Percentiles rank a stretch among this genome's conserved stretches.
phyloP scores from a whole-genome alignment of 345 rosid species.

The Eucalyptus curtisii region DNA sequence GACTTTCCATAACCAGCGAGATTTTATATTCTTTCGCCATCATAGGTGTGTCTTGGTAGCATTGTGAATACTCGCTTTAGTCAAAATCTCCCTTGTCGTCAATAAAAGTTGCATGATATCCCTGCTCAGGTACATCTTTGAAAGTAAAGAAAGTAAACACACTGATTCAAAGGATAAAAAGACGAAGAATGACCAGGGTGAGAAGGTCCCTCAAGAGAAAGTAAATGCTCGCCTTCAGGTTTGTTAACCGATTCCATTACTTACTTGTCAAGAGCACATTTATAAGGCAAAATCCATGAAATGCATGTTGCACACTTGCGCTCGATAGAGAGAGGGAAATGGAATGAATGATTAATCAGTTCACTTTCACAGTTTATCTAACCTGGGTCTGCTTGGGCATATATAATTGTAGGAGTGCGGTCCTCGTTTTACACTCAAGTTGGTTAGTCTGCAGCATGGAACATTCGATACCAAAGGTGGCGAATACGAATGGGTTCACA shows the following conservation, averaged over 20 bases:
- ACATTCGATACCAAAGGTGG: slow-evolving; percentile 80
- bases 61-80: neutral
- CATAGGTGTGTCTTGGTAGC: slow-evolving; percentile 43
- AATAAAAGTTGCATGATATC: neutral
- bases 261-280: neutral
- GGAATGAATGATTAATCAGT: neutral
- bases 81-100: neutral
- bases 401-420: slow-evolving; percentile 61
- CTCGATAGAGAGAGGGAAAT: neutral
- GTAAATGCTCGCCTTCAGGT: slow-evolving; percentile 84
- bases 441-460: slow-evolving; percentile 76
- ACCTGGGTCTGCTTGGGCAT: neutral
- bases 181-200: slow-evolving; percentile 29
- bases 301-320: neutral
- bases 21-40: slow-evolving; percentile 88
- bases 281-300: neutral
- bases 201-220: slow-evolving; percentile 26
- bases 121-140: slow-evolving; percentile 63
- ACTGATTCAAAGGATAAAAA: slow-evolving; percentile 33
- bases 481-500: slow-evolving; percentile 96
- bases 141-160: slow-evolving; percentile 47
- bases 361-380: neutral
- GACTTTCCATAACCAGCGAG: slow-evolving; percentile 95
- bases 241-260: neutral
- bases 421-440: slow-evolving; percentile 79